Conservation (phyloP, 2,329 filamentous ascomycete species). For the Aureobasidium musti region DNA sequence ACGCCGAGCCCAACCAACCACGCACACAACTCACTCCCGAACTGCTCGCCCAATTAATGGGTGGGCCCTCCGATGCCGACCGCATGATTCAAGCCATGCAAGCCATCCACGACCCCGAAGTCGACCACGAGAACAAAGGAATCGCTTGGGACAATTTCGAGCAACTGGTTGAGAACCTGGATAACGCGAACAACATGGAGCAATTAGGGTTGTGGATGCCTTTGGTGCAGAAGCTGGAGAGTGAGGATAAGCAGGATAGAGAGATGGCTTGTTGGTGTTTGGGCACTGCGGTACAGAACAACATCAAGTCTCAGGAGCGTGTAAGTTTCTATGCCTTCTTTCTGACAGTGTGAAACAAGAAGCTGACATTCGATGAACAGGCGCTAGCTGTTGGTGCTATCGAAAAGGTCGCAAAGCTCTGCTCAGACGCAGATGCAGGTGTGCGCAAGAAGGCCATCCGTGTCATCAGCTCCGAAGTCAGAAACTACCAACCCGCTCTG, state of each 20-base stretch:
- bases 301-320: slow-evolving; percentile 78
- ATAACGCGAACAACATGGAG: slow-evolving; percentile 95
- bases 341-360: slow-evolving; percentile 30
- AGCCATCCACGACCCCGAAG: slow-evolving; percentile 65
- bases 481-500: slow-evolving; percentile 83
- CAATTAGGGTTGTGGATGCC: slow-evolving; percentile 79
- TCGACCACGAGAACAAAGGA: slow-evolving; percentile 73
- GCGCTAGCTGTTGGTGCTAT: slow-evolving; percentile 66
- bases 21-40: slow-evolving; percentile 61
- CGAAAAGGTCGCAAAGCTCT: slow-evolving; percentile 66
- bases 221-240: slow-evolving; percentile 68
- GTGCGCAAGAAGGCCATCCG: slow-evolving; percentile 86
- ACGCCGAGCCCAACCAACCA: slow-evolving; percentile 33
- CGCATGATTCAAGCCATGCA: slow-evolving; percentile 85
- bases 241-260: slow-evolving; percentile 70
- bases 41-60: slow-evolving; percentile 71
- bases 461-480: slow-evolving; percentile 78
- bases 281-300: slow-evolving; percentile 95
- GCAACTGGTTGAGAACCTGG: slow-evolving; percentile 85
- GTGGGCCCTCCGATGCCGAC: slow-evolving; percentile 85
- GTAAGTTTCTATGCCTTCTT: slow-evolving; percentile 42
- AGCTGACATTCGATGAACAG: slow-evolving; percentile 37
- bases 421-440: slow-evolving; percentile 60
- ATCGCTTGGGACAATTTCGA: slow-evolving; percentile 94
- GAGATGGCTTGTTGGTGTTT: slow-evolving; percentile 92